phyloP scores from a whole-genome alignment of 208 protist species.

The Tritrichomonas musculus region DNA sequence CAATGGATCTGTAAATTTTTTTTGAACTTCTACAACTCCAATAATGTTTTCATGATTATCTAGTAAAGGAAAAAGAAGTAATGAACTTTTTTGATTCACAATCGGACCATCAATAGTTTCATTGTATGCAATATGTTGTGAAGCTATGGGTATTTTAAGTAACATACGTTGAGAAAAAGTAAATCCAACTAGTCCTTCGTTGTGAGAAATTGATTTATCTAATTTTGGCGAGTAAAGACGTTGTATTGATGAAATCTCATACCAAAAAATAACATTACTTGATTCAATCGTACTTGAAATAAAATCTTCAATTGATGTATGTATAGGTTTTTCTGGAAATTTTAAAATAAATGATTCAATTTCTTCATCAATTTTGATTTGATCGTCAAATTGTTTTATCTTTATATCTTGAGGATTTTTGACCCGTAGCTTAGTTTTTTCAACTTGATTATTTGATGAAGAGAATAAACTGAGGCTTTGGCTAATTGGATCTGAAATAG shows the following conservation, averaged over 20 bases:
- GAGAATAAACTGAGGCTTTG: too few species aligned
- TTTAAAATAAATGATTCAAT: neutral
- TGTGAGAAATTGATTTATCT: neutral
- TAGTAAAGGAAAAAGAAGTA: neutral
- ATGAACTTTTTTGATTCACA: neutral
- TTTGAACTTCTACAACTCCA: neutral
- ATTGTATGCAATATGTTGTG: neutral
- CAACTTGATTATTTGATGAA: too few species aligned
- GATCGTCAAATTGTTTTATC: too few species aligned
- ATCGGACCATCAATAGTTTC: neutral
- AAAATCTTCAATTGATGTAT: neutral
- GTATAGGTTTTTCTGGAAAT: neutral
- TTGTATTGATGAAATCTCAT: neutral
- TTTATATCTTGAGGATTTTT: too few species aligned
- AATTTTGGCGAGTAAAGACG: neutral
- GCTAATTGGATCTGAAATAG: too few species aligned
- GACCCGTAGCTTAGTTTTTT: too few species aligned
- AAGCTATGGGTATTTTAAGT: neutral
- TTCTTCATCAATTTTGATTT: too few species aligned
- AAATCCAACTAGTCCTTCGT: neutral
- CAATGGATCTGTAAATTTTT: neutral
- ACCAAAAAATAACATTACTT: slow-evolving; percentile 3
- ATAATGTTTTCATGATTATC: neutral
- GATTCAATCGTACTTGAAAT: neutral
- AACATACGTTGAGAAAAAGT: neutral